Percentiles rank a stretch among this genome's conserved stretches.
These are phyloP conservation scores for Nannochloropsis gaditana DNA, from an alignment of 108 stramenopile species.

Conservation along the genomic window DNA sequence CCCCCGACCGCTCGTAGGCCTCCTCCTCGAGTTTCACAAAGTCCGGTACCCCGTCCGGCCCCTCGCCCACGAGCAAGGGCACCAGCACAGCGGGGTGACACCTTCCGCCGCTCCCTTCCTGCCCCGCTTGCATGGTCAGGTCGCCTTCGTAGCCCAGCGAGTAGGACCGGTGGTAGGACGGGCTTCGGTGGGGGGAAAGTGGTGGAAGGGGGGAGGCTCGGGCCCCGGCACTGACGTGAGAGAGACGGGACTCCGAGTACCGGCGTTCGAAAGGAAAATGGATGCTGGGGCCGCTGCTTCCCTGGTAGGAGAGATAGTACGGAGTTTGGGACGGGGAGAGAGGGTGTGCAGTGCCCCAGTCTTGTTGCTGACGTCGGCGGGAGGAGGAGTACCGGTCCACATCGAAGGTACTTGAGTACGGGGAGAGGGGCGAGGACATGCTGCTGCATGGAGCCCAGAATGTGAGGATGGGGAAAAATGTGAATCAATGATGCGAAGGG, in stretches of 20 bases:
- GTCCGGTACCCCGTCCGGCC: constrained; percentile 20
- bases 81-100: not conserved
- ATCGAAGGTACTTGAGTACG: constrained; percentile 2
- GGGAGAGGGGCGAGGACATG: not conserved
- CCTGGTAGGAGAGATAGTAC: not conserved
- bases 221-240: not conserved
- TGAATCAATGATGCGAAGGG: no score
- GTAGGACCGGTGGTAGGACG: constrained; percentile 10
- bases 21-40: constrained; percentile 20
- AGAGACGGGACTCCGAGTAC: not conserved
- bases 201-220: not conserved
- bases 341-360: not conserved
- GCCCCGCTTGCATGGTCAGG: not conserved
- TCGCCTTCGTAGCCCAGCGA: not conserved
- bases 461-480: no score
- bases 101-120: not conserved
- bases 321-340: not conserved
- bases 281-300: not conserved
- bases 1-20: constrained; percentile 8
- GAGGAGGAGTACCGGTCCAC: not conserved
- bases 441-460: not conserved
- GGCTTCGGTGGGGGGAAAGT: not conserved
- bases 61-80: not conserved
- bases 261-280: not conserved
- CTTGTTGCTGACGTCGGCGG: not conserved